Evolutionary conservation across 257 asterid genomes (phyloP).

Genomic region (Nicotiana otophora): DNA sequence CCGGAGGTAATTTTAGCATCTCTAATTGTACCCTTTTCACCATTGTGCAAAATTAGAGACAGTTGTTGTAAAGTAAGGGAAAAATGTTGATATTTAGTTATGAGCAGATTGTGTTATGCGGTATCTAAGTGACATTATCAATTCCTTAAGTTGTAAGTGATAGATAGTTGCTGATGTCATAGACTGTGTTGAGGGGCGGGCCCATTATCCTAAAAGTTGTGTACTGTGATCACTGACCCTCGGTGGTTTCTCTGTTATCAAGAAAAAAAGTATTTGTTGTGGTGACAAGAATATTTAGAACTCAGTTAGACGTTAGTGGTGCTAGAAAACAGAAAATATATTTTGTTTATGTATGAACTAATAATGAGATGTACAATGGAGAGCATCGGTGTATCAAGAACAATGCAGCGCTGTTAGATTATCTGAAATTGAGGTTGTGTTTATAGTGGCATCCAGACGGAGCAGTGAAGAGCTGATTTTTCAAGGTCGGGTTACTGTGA

Average conservation of each 20-base stretch:
- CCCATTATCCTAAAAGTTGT: not conserved
- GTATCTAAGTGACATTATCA: not conserved
- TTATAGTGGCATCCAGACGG: conserved; percentile 90
- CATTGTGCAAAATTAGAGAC: not conserved
- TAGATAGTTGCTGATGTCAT: not conserved
- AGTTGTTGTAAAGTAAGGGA: too few species aligned
- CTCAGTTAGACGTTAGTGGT: not conserved
- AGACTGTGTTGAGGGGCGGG: not conserved
- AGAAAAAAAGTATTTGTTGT: not conserved
- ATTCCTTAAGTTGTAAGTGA: not conserved
- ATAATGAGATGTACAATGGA: not conserved
- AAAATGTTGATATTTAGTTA: too few species aligned
- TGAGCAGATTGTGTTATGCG: not conserved
- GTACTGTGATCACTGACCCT: not conserved
- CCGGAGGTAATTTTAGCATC: conserved; percentile 61
- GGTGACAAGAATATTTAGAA: not conserved
- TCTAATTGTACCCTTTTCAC: not conserved
- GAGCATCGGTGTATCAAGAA: not conserved
- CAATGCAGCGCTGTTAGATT: not conserved
- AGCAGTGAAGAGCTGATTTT: conserved; percentile 93
- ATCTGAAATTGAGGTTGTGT: conserved; percentile 10
- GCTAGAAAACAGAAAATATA: not conserved
- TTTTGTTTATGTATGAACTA: not conserved
- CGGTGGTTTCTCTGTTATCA: not conserved
- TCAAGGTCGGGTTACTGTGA: conserved; percentile 85